A percentile compares a stretch with the other conserved stretches of the same genome.
Conservation (phyloP, 805 yeast genomes). For the Spathaspora passalidarum region DNA sequence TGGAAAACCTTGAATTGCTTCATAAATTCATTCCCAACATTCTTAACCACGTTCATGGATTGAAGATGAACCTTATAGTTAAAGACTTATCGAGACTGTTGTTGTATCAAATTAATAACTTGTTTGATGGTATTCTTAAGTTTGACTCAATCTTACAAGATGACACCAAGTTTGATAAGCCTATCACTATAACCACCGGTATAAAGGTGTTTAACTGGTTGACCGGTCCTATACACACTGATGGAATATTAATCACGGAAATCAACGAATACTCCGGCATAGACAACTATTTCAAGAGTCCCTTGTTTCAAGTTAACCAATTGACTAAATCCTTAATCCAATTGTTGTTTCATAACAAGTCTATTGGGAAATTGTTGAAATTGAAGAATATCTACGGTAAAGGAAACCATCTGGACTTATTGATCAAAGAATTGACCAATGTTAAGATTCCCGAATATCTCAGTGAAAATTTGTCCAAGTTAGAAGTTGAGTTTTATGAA, state of each 20-base stretch:
- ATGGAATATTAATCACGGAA: constrained; percentile 41
- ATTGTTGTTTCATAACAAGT: constrained; percentile 24
- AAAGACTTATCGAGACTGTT: constrained; percentile 34
- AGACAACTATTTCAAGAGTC: constrained; percentile 41
- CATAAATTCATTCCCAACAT: constrained; percentile 6
- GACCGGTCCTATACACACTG: constrained; percentile 39
- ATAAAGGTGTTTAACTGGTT: constrained; percentile 48
- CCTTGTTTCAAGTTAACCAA: constrained; percentile 44
- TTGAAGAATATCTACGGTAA: constrained; percentile 56
- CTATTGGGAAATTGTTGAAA: constrained; percentile 26
- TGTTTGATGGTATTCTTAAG: constrained; percentile 11
- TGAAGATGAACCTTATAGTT: constrained; percentile 27
- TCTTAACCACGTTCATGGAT: not conserved
- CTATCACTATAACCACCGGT: constrained; percentile 29
- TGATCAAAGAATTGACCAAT: constrained; percentile 41
- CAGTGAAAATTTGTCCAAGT: constrained; percentile 30
- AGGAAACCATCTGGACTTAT: constrained; percentile 53
- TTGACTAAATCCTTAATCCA: constrained; percentile 50
- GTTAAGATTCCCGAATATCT: constrained; percentile 33
- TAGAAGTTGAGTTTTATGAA: constrained; percentile 36
- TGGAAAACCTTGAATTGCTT: constrained; percentile 16
- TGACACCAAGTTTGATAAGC: constrained; percentile 1
- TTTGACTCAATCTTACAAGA: constrained; percentile 10
- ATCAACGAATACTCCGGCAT: constrained; percentile 35
- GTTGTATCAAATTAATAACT: constrained; percentile 27